phyloP scores from a whole-genome alignment of 2,329 filamentous ascomycete species.

The Aspergillus sp. region DNA sequence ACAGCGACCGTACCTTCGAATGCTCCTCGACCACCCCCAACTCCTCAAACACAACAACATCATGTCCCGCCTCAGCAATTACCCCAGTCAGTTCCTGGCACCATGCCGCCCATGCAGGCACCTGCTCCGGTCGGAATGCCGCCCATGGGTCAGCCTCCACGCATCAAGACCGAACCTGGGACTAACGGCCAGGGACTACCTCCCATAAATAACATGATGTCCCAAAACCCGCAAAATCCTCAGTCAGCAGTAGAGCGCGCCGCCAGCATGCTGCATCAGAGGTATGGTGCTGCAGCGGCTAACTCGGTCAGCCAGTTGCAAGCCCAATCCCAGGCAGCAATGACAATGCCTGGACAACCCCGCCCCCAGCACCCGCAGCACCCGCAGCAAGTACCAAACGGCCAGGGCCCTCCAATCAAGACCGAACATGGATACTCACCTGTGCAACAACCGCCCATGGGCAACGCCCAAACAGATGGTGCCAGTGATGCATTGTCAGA shows the following conservation, averaged over 20 bases:
- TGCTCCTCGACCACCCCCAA: conserved; percentile 32
- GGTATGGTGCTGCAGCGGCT: conserved; percentile 38
- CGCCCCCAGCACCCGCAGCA: conserved; percentile 6
- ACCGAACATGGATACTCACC: conserved; percentile 32
- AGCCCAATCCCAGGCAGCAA: conserved; percentile 32
- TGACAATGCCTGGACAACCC: conserved; percentile 31
- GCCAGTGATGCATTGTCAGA: conserved; percentile 56
- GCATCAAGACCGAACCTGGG: conserved; percentile 52
- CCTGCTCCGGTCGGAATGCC: conserved; percentile 12
- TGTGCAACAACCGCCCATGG: conserved; percentile 35
- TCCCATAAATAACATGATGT: conserved; percentile 31
- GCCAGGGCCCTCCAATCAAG: conserved; percentile 40
- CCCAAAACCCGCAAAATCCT: conserved; percentile 34
- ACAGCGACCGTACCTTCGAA: conserved; percentile 41
- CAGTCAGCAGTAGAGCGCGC: conserved; percentile 53
- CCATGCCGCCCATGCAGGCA: conserved; percentile 19
- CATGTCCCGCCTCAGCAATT: conserved; percentile 33
- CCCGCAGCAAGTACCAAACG: conserved; percentile 26
- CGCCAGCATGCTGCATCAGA: conserved; percentile 46
- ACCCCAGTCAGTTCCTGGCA: conserved; percentile 27
- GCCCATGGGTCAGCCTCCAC: conserved; percentile 24
- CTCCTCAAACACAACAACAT: conserved; percentile 24
- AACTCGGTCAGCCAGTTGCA: conserved; percentile 42
- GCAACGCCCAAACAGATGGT: conserved; percentile 70
- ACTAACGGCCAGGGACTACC: conserved; percentile 31